Conservation (phyloP, 2,329 filamentous ascomycete species). For the Cryphonectria carpinicola region DNA sequence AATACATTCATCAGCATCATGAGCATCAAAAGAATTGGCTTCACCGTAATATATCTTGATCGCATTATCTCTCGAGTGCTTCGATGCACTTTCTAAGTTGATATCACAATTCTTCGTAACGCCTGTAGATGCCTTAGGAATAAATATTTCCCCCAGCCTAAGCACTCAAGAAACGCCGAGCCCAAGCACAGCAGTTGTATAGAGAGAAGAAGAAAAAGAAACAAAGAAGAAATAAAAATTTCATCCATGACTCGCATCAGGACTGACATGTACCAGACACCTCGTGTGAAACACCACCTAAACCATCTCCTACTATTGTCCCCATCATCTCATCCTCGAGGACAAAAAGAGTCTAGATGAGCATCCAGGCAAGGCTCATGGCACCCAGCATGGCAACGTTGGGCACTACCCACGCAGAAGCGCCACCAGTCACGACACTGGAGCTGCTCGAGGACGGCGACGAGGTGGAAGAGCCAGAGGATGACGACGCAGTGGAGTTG, state of each 20-base stretch:
- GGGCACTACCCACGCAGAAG: constrained; percentile 2
- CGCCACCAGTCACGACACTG: constrained; percentile 1
- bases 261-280: neutral
- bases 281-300: neutral
- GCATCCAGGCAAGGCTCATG: constrained; percentile 4
- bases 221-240: neutral
- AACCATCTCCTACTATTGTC: no score
- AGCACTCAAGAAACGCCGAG: neutral
- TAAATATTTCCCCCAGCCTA: neutral
- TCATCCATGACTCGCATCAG: neutral
- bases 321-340: neutral
- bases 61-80: neutral
- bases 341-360: neutral
- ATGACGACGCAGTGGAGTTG: neutral
- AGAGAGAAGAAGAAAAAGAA: neutral
- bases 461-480: neutral
- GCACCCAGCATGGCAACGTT: neutral
- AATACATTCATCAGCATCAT: neutral
- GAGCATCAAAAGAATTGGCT: neutral
- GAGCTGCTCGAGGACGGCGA: neutral
- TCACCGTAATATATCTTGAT: neutral
- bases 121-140: neutral
- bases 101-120: neutral
- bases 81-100: neutral
- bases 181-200: neutral